Base-by-base conservation (phyloP, 2,329 filamentous ascomycete genomes). In the Calonectria naviculata region DNA sequence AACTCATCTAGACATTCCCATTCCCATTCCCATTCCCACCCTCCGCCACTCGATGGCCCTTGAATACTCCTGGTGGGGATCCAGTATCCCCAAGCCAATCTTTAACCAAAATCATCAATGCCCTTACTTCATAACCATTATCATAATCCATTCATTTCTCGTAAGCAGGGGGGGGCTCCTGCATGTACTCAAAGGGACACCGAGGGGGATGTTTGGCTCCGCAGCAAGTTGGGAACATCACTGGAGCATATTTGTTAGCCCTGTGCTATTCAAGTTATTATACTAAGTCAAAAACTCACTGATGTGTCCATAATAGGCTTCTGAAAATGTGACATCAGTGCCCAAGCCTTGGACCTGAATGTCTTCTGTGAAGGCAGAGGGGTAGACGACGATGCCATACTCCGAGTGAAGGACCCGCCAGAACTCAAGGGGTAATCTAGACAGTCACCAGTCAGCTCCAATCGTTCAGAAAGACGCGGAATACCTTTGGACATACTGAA, bases 381-480 rank as follows among this genome's bases (percentile, higher is more conserved):
- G 83, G 64, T 84, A 84, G 26, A 84, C 81, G n/a, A 84, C 74
- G 49, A 84, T 84, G 44, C 83, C 83, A 31, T 83, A 84, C 61
- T 84, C 83, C 8, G 78, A 70, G 38, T 84, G 81, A 17, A 84
- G 76, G 9, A 84, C 76, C 29, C 80, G 74, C 83, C 83, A 84
- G 63, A 84, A 84, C 63, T 82, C 81, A 2, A 78, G 72, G 13
- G 83, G 83, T 17, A 84, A 71, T 38, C 83, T 84, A 9, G 2
- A 1, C 3, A 26, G 17, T 24, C 21, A 5, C 10, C 44, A 4
- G 38, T 78, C 15, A 76, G 58, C 31, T 24, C 29, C 13, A 21
- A 24, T 19, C 4, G n/a, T 8, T 1, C 10, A 6, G 19, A 12
- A 41, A 10, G 9, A 52, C 3, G 31, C 21, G 26, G 12, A 26